Evolutionary conservation across 164 flowering plant genomes (phyloP).

Genomic region (Houttuynia cordata): DNA sequence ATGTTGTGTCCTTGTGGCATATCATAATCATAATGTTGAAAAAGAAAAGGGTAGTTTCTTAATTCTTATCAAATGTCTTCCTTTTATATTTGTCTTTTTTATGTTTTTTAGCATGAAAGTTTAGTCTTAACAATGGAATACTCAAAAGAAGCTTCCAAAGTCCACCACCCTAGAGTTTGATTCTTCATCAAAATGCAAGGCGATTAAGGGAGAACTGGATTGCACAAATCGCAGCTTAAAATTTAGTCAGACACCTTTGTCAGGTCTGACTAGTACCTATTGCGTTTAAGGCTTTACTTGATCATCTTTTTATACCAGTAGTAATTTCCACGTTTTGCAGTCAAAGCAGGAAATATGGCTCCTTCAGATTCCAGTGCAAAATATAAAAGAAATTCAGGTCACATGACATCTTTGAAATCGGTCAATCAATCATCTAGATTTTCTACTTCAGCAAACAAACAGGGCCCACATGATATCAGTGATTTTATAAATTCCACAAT

Average conservation of each 20-base stretch:
- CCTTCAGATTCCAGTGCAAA: not conserved
- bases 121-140: conserved; percentile 40
- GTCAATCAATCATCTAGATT: not conserved
- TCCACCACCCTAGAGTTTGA: conserved; percentile 7
- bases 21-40: too few species aligned
- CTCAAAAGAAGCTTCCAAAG: conserved; percentile 46
- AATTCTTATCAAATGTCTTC: too few species aligned
- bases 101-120: not conserved
- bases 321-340: not conserved
- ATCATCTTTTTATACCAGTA: not conserved
- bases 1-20: too few species aligned
- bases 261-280: not conserved
- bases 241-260: not conserved
- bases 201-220: not conserved
- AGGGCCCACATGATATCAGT: not conserved
- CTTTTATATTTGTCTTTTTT: not conserved
- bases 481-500: conserved; percentile 7
- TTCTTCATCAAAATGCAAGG: not conserved
- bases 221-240: not conserved
- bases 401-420: not conserved
- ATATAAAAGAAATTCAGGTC: not conserved
- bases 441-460: not conserved
- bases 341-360: not conserved
- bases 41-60: too few species aligned
- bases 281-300: not conserved